Conservation (phyloP, 176 grass and related monocot species). For the Oryza meridionalis region DNA sequence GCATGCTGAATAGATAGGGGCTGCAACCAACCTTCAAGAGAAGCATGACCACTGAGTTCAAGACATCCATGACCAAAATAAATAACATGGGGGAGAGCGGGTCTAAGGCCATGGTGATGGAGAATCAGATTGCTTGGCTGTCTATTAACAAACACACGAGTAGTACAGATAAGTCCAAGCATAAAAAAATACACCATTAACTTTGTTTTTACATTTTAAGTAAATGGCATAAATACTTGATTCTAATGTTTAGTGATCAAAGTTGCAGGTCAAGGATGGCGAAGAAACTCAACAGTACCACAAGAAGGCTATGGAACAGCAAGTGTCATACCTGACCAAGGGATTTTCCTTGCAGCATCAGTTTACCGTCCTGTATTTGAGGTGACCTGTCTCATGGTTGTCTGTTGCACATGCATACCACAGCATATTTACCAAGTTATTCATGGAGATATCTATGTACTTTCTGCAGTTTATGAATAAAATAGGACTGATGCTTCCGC, state of each 20-base stretch:
- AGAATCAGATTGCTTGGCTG: too few species aligned
- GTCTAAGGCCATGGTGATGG: too few species aligned
- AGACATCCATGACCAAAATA: too few species aligned
- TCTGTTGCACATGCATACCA: constrained; percentile 7
- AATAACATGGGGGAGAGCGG: too few species aligned
- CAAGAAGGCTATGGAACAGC: constrained; percentile 98
- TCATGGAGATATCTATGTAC: constrained; percentile 28
- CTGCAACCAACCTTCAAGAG: too few species aligned
- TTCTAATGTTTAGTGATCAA: constrained; percentile 38
- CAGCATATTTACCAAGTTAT: constrained; percentile 34
- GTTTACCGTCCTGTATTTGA: constrained; percentile 98
- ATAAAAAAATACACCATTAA: background rate
- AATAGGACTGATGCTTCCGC: constrained; percentile 76
- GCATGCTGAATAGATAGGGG: too few species aligned
- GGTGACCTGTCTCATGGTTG: constrained; percentile 48
- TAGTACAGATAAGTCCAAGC: too few species aligned
- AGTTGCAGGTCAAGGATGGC: constrained; percentile 78
- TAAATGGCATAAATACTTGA: constrained; percentile 24
- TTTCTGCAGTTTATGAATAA: constrained; percentile 93
- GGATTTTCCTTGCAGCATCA: constrained; percentile 93
- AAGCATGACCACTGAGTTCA: too few species aligned
- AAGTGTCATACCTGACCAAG: constrained; percentile 88
- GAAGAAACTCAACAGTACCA: constrained; percentile 73
- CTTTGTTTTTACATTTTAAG: constrained; percentile 27
- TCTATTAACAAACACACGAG: too few species aligned